phyloP scores from a whole-genome alignment of 192 early-diverging fungal species.

The Mortierella antarctica region DNA sequence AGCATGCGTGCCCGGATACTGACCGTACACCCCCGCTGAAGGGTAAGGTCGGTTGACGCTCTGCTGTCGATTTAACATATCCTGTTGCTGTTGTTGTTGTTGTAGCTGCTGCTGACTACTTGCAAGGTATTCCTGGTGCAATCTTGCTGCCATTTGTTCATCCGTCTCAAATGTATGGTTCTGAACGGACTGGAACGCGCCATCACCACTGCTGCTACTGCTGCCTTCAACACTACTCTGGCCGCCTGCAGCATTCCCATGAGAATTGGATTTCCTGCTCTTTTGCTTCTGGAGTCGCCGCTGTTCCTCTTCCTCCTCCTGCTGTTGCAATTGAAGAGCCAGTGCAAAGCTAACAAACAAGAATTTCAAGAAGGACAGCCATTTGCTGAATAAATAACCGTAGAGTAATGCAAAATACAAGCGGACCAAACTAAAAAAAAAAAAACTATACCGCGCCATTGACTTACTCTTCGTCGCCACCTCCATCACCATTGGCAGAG shows the following conservation, averaged over 20 bases:
- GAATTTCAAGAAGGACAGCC: neutral
- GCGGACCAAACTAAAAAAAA: neutral
- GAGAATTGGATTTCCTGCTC: conserved; percentile 20
- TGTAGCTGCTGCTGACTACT: conserved; percentile 10
- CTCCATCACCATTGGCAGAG: conserved; percentile 24
- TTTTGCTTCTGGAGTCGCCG: conserved; percentile 21
- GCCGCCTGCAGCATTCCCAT: neutral
- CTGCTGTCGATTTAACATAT: conserved; percentile 2
- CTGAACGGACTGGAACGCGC: neutral
- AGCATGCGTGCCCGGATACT: neutral
- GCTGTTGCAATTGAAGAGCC: conserved; percentile 54
- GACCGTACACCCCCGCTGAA: too few relatives aligned
- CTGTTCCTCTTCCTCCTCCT: conserved; percentile 55
- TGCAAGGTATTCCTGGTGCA: conserved; percentile 36
- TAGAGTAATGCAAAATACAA: neutral
- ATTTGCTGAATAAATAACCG: neutral
- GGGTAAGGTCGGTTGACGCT: neutral
- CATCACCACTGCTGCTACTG: neutral
- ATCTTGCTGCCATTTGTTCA: conserved; percentile 41
- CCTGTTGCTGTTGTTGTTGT: conserved; percentile 24
- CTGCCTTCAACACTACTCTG: neutral
- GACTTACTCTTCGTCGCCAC: conserved; percentile 59
- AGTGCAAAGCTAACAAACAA: conserved; percentile 49
- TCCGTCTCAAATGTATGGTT: conserved; percentile 20
- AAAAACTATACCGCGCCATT: neutral